Conservation (phyloP, 1,284 basidiomycete species). For the Sporisorium graminicola region DNA sequence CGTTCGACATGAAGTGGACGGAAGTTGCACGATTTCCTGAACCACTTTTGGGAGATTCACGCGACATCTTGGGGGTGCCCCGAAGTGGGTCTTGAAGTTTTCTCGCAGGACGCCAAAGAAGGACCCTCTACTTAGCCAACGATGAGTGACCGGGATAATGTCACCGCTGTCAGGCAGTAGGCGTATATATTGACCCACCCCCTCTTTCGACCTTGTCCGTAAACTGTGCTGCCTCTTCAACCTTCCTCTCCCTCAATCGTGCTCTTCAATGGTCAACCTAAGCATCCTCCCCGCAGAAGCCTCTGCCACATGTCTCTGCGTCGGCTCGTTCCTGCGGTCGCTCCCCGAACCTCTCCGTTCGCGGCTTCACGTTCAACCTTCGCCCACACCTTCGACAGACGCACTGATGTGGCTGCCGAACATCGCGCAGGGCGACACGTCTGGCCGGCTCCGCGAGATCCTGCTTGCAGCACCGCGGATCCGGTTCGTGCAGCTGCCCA, state of each 20-base stretch:
- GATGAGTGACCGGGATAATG: too few species aligned
- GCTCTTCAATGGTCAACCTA: constrained; percentile 14
- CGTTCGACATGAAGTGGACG: too few species aligned
- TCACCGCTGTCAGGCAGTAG: too few species aligned
- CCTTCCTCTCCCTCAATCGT: neutral
- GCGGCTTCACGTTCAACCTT: neutral
- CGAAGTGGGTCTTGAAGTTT: too few species aligned
- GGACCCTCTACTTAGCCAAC: too few species aligned
- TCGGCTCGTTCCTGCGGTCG: neutral
- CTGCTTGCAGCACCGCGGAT: neutral
- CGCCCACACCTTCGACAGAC: neutral
- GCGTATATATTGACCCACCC: too few species aligned
- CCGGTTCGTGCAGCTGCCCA: constrained; percentile 53
- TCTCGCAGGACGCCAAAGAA: too few species aligned
- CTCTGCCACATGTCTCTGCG: constrained; percentile 4
- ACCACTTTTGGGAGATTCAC: too few species aligned
- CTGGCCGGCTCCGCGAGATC: neutral
- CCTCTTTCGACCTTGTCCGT: too few species aligned
- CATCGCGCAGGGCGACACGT: constrained; percentile 15
- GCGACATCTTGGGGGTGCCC: too few species aligned
- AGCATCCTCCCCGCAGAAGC: constrained; percentile 3
- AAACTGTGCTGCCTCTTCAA: neutral
- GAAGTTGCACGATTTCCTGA: too few species aligned
- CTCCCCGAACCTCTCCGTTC: neutral
- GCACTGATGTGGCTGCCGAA: constrained; percentile 34